Percentiles rank a stretch among this genome's conserved stretches.
Conservation (phyloP, 495 filamentous ascomycete genomes). For the Lineolata rhizophorae region DNA sequence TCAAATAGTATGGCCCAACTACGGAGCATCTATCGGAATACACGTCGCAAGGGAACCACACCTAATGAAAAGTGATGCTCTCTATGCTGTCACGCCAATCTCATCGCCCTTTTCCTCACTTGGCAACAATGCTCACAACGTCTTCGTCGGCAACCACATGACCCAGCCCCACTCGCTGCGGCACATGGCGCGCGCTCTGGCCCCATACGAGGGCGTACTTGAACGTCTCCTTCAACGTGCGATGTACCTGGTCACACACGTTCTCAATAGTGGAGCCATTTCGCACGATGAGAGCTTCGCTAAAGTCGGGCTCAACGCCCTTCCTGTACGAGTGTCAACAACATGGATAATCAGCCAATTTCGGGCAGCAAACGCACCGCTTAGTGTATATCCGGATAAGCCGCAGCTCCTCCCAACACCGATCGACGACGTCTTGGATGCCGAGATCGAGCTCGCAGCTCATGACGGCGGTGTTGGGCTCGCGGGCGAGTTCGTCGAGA, state of each 20-base stretch:
- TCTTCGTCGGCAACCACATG: conserved; percentile 89
- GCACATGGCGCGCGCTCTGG: conserved; percentile 80
- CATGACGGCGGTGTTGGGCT: conserved; percentile 92
- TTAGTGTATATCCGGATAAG: conserved; percentile 94
- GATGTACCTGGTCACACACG: conserved; percentile 89
- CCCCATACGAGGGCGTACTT: conserved; percentile 99
- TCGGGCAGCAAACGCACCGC: conserved; percentile 21
- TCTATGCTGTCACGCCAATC: no score
- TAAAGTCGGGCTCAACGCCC: conserved; percentile 77
- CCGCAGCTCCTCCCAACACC: conserved; percentile 85
- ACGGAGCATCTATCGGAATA: no score
- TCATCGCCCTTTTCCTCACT: conserved; percentile 28
- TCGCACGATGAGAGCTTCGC: conserved; percentile 83
- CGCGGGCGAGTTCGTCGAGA: conserved; percentile 74
- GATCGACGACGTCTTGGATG: conserved; percentile 86
- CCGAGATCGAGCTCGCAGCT: conserved; percentile 92
- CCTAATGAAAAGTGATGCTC: no score
- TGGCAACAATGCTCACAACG: conserved; percentile 89
- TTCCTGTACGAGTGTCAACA: conserved; percentile 28
- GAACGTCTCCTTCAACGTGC: conserved; percentile 91
- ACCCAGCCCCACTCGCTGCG: conserved; percentile 74
- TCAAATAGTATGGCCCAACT: no score
- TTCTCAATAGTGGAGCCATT: conserved; percentile 79
- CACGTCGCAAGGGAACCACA: no score
- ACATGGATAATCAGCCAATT: background rate